Evolutionary conservation across 2,329 filamentous ascomycete genomes (phyloP).

Genomic region (Trichophyton equinum): DNA sequence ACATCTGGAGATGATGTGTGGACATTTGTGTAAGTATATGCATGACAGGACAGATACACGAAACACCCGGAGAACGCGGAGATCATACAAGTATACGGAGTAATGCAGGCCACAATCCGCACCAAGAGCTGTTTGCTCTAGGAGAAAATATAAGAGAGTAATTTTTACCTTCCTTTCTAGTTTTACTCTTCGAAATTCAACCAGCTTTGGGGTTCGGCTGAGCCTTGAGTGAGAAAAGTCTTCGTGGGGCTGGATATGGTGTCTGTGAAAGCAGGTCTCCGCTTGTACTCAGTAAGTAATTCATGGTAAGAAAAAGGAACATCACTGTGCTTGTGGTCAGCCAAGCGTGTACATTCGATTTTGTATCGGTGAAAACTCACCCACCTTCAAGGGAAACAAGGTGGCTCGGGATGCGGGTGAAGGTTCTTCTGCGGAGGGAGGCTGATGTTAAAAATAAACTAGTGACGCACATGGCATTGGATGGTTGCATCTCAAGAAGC

Average conservation of each 20-base stretch:
- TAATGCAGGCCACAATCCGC: background rate
- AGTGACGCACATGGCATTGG: background rate
- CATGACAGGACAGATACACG: background rate
- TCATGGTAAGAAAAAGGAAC: background rate
- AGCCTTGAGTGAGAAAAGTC: too few relatives aligned
- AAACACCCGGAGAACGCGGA: constrained; percentile 2
- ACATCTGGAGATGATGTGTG: background rate
- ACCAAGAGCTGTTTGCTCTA: background rate
- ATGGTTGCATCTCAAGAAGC: background rate
- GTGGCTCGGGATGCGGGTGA: background rate
- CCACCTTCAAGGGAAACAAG: background rate
- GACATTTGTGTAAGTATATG: background rate
- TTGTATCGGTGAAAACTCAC: background rate
- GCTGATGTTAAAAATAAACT: background rate
- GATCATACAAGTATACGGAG: background rate
- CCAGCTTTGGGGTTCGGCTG: too few relatives aligned
- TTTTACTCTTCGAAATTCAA: background rate
- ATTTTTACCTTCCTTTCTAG: background rate
- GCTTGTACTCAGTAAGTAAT: background rate
- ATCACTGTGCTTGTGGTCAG: background rate
- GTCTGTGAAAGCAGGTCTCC: background rate
- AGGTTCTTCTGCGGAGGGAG: background rate
- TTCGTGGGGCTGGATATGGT: background rate
- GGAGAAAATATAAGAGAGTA: background rate
- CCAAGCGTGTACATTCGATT: background rate